These are phyloP conservation scores for Aspergillus chevalieri DNA, from an alignment of 2,329 filamentous ascomycete genomes.

Conservation along the genomic window DNA sequence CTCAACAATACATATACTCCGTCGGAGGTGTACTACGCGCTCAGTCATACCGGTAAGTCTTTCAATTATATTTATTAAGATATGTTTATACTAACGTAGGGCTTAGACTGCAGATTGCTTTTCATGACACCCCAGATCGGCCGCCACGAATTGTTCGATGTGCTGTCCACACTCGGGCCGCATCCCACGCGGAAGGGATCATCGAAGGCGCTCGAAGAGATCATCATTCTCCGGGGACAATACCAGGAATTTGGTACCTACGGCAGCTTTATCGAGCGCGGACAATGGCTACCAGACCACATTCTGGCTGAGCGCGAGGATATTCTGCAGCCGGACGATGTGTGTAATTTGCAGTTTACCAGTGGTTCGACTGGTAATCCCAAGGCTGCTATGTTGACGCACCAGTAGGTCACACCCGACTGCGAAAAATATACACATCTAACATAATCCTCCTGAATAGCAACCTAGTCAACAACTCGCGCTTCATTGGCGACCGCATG, in stretches of 20 bases:
- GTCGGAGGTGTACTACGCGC: constrained; percentile 63
- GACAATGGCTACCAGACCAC: constrained; percentile 45
- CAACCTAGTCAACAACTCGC: constrained; percentile 55
- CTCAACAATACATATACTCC: constrained; percentile 78
- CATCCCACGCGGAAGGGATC: constrained; percentile 25
- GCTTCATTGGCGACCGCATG: constrained; percentile 70
- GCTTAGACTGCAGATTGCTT: constrained; percentile 60
- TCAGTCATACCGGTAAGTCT: constrained; percentile 60
- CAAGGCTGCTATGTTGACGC: constrained; percentile 69
- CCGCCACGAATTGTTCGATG: constrained; percentile 54
- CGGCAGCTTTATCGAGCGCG: constrained; percentile 50
- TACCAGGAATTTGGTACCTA: constrained; percentile 55
- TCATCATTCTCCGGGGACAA: constrained; percentile 57
- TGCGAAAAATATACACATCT: neutral
- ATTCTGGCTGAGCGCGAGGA: constrained; percentile 49
- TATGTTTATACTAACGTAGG: neutral
- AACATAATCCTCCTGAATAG: constrained; percentile 14
- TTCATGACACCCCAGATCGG: constrained; percentile 68
- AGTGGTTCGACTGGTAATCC: constrained; percentile 67
- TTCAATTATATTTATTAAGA: neutral
- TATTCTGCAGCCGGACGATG: constrained; percentile 57
- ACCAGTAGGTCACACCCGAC: constrained; percentile 45
- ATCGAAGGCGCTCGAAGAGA: constrained; percentile 38
- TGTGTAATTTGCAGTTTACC: constrained; percentile 70
- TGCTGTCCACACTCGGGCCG: constrained; percentile 50